Evolutionary conservation across 2,329 filamentous ascomycete species (phyloP), one percentile per base, ranked within the genome.

Genomic region (Fusarium camptoceras): DNA sequence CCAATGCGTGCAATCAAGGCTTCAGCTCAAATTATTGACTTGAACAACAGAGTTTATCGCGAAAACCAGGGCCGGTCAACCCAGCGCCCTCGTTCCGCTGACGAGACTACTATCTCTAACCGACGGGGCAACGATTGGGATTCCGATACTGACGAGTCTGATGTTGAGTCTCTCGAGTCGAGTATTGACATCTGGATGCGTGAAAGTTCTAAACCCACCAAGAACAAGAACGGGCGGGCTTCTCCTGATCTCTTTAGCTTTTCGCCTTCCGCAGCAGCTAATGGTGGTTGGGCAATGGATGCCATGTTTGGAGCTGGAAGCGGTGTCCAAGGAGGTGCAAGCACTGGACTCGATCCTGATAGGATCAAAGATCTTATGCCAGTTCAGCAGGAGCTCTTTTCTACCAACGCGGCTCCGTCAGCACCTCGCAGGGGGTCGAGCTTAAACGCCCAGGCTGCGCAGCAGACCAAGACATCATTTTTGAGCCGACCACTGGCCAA

Each of bases 121-220:
- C 74, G 75, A 42, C 78, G 79, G 28, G 79, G 76, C 2, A 77
- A 82, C 18, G 84, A 80, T 49, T 85, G 85, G 80, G 81, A 84
- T 34, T 83, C 81, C 6, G 81, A 81, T 39, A 77, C 79, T 10
- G 81, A 83, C 18, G 81, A 79, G n/a, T 81, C 82, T 18, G 78
- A 82, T 7, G 72, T 76, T 3, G 78, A 74, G 28, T 87, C 85
- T 3, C 74, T 83, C 6, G 79, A 83, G 1, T 87, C 85, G 2
- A 86, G 83, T 63, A 81, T 86, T 8, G 87, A 89, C 56, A 86
- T 87, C 25, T 89, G 87, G 87, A 82, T 89, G 78, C 83, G 82
- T 9, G 86, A 87, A 74, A 86, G 85, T 55, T 76, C 82, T 31
- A 84, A 84, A 48, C 81, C 84, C 1, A 64, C 65, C 6, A 60